These are phyloP conservation scores for Lepidium sativum DNA, from an alignment of 345 rosid genomes.

Conservation along the genomic window DNA sequence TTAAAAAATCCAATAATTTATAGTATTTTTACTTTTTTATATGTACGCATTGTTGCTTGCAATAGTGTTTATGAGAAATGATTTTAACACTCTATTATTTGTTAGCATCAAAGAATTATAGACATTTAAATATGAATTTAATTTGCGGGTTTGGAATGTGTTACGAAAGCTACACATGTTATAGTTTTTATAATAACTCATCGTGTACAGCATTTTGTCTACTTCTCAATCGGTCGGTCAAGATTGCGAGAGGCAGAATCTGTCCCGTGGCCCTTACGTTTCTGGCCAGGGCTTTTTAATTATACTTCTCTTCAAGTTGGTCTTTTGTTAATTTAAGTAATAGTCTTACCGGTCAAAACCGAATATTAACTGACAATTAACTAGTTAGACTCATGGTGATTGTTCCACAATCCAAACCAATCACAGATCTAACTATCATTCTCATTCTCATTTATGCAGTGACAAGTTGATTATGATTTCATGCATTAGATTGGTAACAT, in stretches of 20 bases:
- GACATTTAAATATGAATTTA: background rate
- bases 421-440: background rate
- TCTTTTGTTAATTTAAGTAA: background rate
- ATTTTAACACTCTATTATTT: background rate
- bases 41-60: no score
- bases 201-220: slow-evolving; percentile 16
- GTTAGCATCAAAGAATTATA: no score
- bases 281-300: slow-evolving; percentile 4
- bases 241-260: slow-evolving; percentile 1
- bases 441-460: background rate
- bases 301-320: slow-evolving; percentile 18
- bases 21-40: no score
- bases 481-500: background rate
- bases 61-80: background rate
- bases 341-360: slow-evolving; percentile 19
- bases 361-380: slow-evolving; percentile 17
- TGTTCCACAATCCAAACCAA: background rate
- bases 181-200: background rate
- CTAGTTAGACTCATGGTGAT: background rate
- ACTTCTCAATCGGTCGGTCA: slow-evolving; percentile 14
- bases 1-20: background rate
- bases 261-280: slow-evolving; percentile 16
- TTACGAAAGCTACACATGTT: background rate
- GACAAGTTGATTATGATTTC: background rate
- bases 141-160: slow-evolving; percentile 1